Evolutionary conservation across 2,329 filamentous ascomycete genomes (phyloP).

Genomic region (Fusarium caatingaense): DNA sequence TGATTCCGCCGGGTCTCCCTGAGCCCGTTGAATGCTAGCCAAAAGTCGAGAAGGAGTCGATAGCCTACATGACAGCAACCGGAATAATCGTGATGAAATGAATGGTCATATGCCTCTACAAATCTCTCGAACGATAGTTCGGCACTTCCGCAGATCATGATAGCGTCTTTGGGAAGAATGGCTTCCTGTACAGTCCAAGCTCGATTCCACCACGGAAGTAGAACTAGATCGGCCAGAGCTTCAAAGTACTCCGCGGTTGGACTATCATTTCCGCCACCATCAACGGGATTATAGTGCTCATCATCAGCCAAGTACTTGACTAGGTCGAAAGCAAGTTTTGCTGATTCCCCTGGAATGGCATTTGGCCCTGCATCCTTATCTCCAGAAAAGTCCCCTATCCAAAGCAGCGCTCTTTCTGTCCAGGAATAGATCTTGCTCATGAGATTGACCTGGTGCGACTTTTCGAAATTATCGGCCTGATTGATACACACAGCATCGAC

Average conservation of each 20-base stretch:
- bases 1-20: too few relatives aligned
- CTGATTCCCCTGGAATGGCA: background rate
- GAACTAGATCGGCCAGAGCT: background rate
- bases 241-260: background rate
- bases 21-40: too few relatives aligned
- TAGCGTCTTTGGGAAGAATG: background rate
- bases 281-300: background rate
- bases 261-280: background rate
- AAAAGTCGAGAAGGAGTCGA: background rate
- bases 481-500: background rate
- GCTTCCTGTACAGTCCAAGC: background rate
- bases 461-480: background rate
- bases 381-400: background rate
- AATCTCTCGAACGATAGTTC: background rate
- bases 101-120: background rate
- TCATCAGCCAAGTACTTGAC: background rate
- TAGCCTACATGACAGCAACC: background rate
- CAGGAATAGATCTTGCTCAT: background rate
- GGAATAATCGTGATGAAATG: background rate
- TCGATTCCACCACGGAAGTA: background rate
- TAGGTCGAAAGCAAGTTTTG: background rate
- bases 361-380: background rate
- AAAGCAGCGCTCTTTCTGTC: background rate
- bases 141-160: background rate
- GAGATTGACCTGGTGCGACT: background rate